Conservation (phyloP, 2,329 filamentous ascomycete species). For the Aspergillus sclerotialis region DNA sequence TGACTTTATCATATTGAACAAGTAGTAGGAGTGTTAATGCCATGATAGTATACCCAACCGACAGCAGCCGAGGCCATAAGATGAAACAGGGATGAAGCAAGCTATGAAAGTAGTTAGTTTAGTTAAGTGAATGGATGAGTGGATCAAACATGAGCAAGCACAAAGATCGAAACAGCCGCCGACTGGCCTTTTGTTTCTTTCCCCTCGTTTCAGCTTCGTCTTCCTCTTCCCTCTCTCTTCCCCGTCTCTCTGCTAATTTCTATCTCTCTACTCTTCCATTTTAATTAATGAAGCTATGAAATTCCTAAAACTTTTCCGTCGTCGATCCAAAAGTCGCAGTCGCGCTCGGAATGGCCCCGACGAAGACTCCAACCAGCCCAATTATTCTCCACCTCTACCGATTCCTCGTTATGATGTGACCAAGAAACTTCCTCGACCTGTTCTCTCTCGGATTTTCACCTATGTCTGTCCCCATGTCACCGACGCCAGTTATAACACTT, state of each 20-base stretch:
- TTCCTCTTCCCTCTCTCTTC: not conserved
- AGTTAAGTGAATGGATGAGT: too few relatives aligned
- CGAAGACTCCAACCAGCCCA: conserved; percentile 13
- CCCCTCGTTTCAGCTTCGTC: conserved; percentile 2
- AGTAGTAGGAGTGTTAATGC: too few relatives aligned
- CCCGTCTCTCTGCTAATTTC: conserved; percentile 1
- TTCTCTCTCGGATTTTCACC: conserved; percentile 71
- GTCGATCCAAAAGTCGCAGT: conserved; percentile 20
- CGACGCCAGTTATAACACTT: conserved; percentile 73
- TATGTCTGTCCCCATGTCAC: conserved; percentile 75
- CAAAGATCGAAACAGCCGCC: too few relatives aligned
- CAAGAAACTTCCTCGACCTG: conserved; percentile 54
- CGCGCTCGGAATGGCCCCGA: conserved; percentile 17
- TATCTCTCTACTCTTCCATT: conserved; percentile 2
- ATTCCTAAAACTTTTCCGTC: conserved; percentile 22
- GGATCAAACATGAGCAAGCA: too few relatives aligned
- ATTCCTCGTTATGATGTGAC: conserved; percentile 29
- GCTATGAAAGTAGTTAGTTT: too few relatives aligned
- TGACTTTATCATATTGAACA: not conserved
- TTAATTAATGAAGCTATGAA: conserved; percentile 18
- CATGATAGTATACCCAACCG: not conserved
- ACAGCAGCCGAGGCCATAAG: too few relatives aligned
- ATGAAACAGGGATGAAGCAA: too few relatives aligned
- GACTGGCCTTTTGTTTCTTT: conserved; percentile 4
- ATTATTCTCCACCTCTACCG: conserved; percentile 14